Base-by-base conservation (phyloP, 1,284 basidiomycete species). In the Rhodotorula mucilaginosa region DNA sequence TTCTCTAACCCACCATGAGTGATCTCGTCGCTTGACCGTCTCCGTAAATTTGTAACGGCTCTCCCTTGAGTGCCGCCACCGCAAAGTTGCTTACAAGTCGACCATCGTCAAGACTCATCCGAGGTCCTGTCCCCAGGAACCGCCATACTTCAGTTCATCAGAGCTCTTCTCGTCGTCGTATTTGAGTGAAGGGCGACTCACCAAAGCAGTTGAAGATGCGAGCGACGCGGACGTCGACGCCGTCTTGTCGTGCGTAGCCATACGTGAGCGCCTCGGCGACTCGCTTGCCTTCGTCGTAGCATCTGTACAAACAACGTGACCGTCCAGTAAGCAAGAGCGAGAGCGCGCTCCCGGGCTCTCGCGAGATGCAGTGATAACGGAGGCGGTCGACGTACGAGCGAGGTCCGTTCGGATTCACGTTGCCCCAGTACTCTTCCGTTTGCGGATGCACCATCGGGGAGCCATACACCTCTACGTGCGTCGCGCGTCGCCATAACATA, bases 21-120 rank as follows among this genome's bases (percentile, higher is more conserved):
- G 94, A 97, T 69, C 96, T 90, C 29, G 96, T 98, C 83, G 97
- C 94, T 61, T 84, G 88, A 71, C 96, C 96, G 80, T 98, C 96
- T 64, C 96, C 96, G 82, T 97, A 99, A 61, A 98, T 76, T 68
- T 78, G 68, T 85, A 99, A 88, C 81, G 97, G 91, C 83, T 98
- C 90, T 64, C 93, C 94, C 78, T 90, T 90, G 69, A 99, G 87
- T 15, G 95, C 96, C 79, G 97, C 95, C 67, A 97, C 90, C 80
- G 97, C 96, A 82, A 99, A 97, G 84, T 98, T 98, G 80, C 93
- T 96, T 49, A 99, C 96, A 70, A 99, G 93, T 70, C 96, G 90
- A 34, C 96, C 96, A 80, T 98, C 96, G 80, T 88, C 88, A 3
- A 94, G 92, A 84, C 96, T 95, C 94, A 97, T 94, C 58, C 81